Conservation (phyloP, 1,139 yeast species). For the Hyphopichia fennica region DNA sequence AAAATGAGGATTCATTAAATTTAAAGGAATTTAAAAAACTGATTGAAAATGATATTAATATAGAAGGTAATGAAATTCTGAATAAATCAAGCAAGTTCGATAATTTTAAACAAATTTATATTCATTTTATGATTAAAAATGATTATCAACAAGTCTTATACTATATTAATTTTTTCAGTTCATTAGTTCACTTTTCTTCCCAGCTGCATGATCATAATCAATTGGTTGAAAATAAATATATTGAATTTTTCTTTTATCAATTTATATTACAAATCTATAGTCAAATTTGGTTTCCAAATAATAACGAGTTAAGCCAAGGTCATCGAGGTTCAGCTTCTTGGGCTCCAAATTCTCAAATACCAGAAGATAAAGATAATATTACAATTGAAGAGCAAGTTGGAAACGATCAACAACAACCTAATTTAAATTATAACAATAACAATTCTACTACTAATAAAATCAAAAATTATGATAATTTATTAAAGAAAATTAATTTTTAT, state of each 20-base stretch:
- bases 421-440: not conserved
- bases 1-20: not conserved
- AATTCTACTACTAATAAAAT: conserved; percentile 1
- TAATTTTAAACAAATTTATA: not conserved
- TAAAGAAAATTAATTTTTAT: conserved; percentile 20
- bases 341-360: not conserved
- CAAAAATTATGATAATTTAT: conserved; percentile 18
- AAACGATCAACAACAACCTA: not conserved
- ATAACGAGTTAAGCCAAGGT: not conserved
- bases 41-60: not conserved
- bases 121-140: conserved; percentile 13
- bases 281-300: conserved; percentile 19
- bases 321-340: not conserved
- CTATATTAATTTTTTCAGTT: conserved; percentile 17
- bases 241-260: conserved; percentile 28
- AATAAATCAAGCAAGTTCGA: not conserved
- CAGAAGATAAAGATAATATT: not conserved
- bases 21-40: not conserved
- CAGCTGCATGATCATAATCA: conserved; percentile 22
- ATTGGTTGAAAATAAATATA: conserved; percentile 20
- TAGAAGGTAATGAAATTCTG: too few relatives aligned
- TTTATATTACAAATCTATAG: conserved; percentile 20
- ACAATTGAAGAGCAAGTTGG: not conserved
- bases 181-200: conserved; percentile 22
- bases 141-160: conserved; percentile 20